phyloP scores from a whole-genome alignment of 2,329 filamentous ascomycete genomes.

The Diaporthe caulivora region DNA sequence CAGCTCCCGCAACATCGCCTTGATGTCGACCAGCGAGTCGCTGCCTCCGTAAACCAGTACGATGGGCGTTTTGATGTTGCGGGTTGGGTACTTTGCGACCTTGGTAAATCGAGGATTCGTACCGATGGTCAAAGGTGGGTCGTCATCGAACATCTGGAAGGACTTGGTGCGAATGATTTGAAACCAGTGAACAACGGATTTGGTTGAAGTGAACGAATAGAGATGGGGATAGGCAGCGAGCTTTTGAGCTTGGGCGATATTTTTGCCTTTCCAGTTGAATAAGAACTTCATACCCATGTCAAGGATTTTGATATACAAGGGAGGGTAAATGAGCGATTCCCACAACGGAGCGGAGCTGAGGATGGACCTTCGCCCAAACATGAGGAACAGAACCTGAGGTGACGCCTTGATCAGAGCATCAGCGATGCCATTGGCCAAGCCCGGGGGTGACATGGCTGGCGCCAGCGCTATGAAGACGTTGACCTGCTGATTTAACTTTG shows the following conservation, averaged over 20 bases:
- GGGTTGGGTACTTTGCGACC: conserved; percentile 94
- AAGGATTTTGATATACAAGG: conserved; percentile 89
- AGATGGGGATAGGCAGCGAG: conserved; percentile 95
- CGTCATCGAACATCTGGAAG: conserved; percentile 99
- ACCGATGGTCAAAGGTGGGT: conserved; percentile 78
- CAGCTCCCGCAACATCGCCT: conserved; percentile 90
- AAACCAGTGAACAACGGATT: conserved; percentile 99
- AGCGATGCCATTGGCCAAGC: conserved; percentile 89
- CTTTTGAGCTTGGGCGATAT: conserved; percentile 90
- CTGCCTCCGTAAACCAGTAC: conserved; percentile 93
- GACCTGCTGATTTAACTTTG: conserved; percentile 89
- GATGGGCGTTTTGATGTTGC: conserved; percentile 96
- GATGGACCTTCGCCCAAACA: conserved; percentile 92
- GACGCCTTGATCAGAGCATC: conserved; percentile 95
- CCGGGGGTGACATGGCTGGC: conserved; percentile 95
- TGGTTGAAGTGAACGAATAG: conserved; percentile 96
- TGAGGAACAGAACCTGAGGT: conserved; percentile 89
- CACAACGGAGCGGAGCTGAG: conserved; percentile 95
- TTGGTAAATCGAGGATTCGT: conserved; percentile 90
- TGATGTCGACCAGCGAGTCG: conserved; percentile 94
- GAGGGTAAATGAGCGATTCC: conserved; percentile 95
- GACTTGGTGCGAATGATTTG: conserved; percentile 97
- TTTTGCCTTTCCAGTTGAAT: conserved; percentile 89
- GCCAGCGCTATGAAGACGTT: conserved; percentile 97
- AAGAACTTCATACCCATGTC: conserved; percentile 85